Percentiles rank a stretch among this genome's conserved stretches.
Conservation (phyloP, 2,329 filamentous ascomycete genomes). For the Macrophomina tecta region DNA sequence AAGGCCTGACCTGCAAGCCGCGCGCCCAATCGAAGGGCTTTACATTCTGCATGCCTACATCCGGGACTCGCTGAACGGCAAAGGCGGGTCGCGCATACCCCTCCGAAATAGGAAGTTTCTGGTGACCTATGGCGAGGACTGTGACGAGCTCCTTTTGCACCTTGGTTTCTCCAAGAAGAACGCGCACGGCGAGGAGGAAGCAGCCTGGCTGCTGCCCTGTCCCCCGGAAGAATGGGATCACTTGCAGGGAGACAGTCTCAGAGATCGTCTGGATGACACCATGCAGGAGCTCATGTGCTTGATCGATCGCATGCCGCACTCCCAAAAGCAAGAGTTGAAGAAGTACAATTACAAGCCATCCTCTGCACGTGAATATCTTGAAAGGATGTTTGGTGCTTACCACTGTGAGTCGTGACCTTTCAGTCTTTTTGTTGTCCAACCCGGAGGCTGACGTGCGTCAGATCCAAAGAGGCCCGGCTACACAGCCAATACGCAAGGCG, state of each 20-base stretch:
- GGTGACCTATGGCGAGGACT: conserved; percentile 67
- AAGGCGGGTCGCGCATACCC: conserved; percentile 55
- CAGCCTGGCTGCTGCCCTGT: conserved; percentile 43
- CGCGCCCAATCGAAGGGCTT: conserved; percentile 61
- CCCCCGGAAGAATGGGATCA: conserved; percentile 34
- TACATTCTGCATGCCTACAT: conserved; percentile 66
- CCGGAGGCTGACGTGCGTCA: not conserved
- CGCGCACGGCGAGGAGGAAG: conserved; percentile 36
- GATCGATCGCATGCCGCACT: conserved; percentile 49
- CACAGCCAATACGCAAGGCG: conserved; percentile 33
- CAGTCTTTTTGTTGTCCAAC: not conserved
- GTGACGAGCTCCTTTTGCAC: conserved; percentile 61
- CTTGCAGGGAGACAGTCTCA: conserved; percentile 33
- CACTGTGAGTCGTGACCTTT: conserved; percentile 38
- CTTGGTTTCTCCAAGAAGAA: conserved; percentile 60
- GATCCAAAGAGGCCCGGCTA: conserved; percentile 11
- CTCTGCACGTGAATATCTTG: conserved; percentile 48
- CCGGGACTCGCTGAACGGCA: conserved; percentile 61
- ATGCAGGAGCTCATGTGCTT: conserved; percentile 62
- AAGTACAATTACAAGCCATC: conserved; percentile 40
- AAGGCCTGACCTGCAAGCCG: conserved; percentile 59
- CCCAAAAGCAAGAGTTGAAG: conserved; percentile 39
- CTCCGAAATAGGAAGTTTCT: conserved; percentile 68
- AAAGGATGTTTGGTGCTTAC: conserved; percentile 43
- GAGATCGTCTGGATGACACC: conserved; percentile 61